A percentile compares a stretch with the other conserved stretches of the same genome.
phyloP scores from a whole-genome alignment of 257 asterid species.

The Fraxinus cuspidata region DNA sequence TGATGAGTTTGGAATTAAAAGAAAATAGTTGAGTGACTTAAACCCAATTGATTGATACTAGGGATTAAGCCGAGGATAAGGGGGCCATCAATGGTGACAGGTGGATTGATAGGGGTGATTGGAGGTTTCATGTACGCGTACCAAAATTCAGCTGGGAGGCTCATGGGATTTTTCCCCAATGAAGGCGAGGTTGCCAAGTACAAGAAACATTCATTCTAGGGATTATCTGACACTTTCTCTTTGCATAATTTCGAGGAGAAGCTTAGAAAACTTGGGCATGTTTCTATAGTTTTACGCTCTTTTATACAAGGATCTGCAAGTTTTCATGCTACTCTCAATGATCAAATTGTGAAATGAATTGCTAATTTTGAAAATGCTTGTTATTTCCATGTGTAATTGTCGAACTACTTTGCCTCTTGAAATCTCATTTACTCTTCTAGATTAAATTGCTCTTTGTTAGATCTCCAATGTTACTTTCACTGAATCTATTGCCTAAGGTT shows the following conservation, averaged over 20 bases:
- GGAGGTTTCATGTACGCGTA: conserved; percentile 98
- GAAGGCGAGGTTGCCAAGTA: conserved; percentile 94
- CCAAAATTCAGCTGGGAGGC: conserved; percentile 95
- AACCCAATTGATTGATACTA: conserved; percentile 17
- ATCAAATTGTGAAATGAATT: background rate
- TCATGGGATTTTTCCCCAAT: conserved; percentile 96
- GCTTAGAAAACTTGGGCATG: background rate
- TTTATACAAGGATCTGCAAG: background rate
- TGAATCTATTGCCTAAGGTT: background rate
- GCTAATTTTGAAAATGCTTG: background rate
- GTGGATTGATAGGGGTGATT: conserved; percentile 81
- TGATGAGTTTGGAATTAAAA: background rate
- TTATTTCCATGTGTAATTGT: background rate
- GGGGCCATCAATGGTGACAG: conserved; percentile 99
- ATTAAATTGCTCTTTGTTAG: background rate
- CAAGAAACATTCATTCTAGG: conserved; percentile 43
- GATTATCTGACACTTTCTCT: background rate
- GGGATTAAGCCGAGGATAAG: conserved; percentile 90
- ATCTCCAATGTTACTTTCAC: background rate
- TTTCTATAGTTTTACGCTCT: background rate
- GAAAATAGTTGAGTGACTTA: background rate
- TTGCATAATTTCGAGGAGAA: background rate
- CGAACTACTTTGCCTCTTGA: background rate
- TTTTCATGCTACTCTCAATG: background rate
- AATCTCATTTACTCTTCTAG: background rate